Base-by-base conservation (phyloP, 2,329 filamentous ascomycete species). In the Trichocomaceae sp. region DNA sequence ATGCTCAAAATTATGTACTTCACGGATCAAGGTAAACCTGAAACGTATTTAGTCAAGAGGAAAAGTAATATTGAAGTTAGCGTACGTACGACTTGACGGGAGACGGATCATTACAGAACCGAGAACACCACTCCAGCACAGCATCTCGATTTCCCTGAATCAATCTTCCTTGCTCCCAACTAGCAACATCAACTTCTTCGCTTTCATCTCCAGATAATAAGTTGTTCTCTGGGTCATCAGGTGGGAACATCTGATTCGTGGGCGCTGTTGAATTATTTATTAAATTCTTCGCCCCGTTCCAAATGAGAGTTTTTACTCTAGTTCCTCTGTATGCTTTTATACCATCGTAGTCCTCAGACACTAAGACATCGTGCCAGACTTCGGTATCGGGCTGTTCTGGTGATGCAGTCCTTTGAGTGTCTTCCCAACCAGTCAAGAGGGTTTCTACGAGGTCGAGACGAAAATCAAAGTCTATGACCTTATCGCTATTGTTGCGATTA, bases 11-110 rank as follows among this genome's bases (percentile, higher is more conserved):
- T 68, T 68, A 20, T 53, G 22, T 5, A 72, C 56, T 37, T 63
- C 50, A 26, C 71, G 68, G 9, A 62, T 64, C 51, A 69, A 60
- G 2, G 64, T 65, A 46, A 69, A 69, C 10, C 64, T 70, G 1
- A 6, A 23, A 52, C 20, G 29, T 3, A 22, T 33, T 53, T 39
- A 50, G 46, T 29, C 17, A 9, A 42, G 6, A 33, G 26, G 26
- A 17, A 17, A 12, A 17, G 26, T 20, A 29, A 23, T 15, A 9
- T 13, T 26, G n/a, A 5, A 2, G n/a, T 2, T 5, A 33, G 20
- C 15, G 29, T 26, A 60, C 66, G 47, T 61, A 73, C 69, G 70
- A 72, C 57, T 71, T 72, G 17, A 72, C 64, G 5, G 62, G 56
- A 0, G 69, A 60, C 2, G 66, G 63, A 47, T 73, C 70, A 2